These are phyloP conservation scores for Leptodontidium sp. DNA, from an alignment of 2,329 filamentous ascomycete species.

Conservation along the genomic window DNA sequence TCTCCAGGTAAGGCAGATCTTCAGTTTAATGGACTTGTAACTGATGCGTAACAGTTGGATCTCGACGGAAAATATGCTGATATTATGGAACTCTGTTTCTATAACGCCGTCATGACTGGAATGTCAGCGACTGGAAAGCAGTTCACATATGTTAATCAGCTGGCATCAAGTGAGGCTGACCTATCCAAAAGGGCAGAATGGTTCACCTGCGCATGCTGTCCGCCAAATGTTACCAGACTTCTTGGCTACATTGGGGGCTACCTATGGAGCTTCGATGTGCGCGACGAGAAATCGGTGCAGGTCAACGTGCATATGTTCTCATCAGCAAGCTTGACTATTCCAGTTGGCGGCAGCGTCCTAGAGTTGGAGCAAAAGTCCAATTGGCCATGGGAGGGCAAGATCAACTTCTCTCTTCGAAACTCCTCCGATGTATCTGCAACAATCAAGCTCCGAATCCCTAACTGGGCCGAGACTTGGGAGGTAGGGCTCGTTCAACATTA, in stretches of 20 bases:
- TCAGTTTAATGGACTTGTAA: not conserved
- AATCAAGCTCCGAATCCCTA: conserved; percentile 61
- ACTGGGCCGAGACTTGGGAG: conserved; percentile 54
- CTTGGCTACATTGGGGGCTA: conserved; percentile 65
- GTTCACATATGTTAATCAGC: conserved; percentile 70
- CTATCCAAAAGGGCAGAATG: conserved; percentile 60
- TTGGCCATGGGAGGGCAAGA: conserved; percentile 65
- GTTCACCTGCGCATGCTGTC: conserved; percentile 68
- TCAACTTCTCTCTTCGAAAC: conserved; percentile 55
- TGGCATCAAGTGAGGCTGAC: conserved; percentile 61
- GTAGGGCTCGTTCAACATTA: conserved; percentile 35
- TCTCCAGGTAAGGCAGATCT: conserved; percentile 51
- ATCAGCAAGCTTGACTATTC: conserved; percentile 54
- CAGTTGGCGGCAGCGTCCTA: conserved; percentile 48
- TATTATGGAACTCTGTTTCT: conserved; percentile 67
- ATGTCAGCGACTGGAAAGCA: conserved; percentile 63
- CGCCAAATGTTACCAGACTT: conserved; percentile 64
- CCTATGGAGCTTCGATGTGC: conserved; percentile 55
- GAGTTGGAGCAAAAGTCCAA: conserved; percentile 58
- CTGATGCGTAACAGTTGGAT: conserved; percentile 50
- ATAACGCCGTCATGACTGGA: conserved; percentile 66
- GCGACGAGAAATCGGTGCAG: conserved; percentile 47
- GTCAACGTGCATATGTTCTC: conserved; percentile 66
- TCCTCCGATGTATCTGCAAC: conserved; percentile 47
- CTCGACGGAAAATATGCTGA: conserved; percentile 62